Base-by-base conservation (phyloP, 331 rosid genomes). In the Spiraea crenata region DNA sequence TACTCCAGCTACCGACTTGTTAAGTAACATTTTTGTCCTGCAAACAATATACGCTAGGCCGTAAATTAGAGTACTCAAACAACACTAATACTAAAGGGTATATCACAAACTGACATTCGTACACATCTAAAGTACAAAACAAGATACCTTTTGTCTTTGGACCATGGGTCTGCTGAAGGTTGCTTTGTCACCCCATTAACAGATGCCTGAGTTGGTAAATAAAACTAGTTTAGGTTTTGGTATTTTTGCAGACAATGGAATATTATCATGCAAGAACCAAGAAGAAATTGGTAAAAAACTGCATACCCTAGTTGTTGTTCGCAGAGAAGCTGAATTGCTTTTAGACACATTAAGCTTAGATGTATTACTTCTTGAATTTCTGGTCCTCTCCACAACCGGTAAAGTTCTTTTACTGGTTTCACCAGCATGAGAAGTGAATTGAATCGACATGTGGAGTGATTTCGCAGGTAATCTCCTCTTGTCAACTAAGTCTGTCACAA, bases 71-170 rank as follows among this genome's bases (percentile, higher is more conserved):
- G 48, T 31, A 59, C 57, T 69, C 45, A 54, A 41, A 34, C n/a
- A 77, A 41, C 79, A 74, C 79, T 62, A 16, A 35, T 19, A 17
- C 16, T 37, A 58, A 72, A 46, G 11, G 56, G 44, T 37, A 52
- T 50, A 42, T 37, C 70, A 39, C 40, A n/a, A 58, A 40, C 14
- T n/a, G 19, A 19, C 56, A n/a, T 45, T 57, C 3, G 9, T 12
- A 38, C 34, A 9, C 66, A 31, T 56, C 48, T n/a, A 34, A 9
- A 44, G 34, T 42, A 35, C 52, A 81, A 73, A 52, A 64, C 64
- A 79, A 74, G 60, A 60, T 83, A 92, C 98, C 96, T 86, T 82
- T 70, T 77, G 72, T 72, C 67, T 74, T 71, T 82, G 61, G 87
- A 78, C 70, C 57, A 70, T 58, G 65, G 81, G 58, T 76, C 81